phyloP scores from a whole-genome alignment of 2,329 filamentous ascomycete genomes.

The Colletotrichum australisinense region DNA sequence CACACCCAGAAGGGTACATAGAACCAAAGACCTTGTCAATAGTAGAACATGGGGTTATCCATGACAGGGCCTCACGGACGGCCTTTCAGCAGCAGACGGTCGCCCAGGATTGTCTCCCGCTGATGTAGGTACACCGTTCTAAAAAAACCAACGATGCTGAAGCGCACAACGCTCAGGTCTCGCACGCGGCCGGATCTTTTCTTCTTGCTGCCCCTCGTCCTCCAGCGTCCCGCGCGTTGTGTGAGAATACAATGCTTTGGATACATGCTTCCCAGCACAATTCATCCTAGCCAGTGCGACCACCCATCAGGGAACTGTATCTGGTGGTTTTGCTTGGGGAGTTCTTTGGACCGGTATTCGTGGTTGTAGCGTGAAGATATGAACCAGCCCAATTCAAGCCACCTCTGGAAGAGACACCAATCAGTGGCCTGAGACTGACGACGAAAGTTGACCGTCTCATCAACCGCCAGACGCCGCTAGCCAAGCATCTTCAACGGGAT shows the following conservation, averaged over 20 bases:
- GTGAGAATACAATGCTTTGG: neutral
- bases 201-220: neutral
- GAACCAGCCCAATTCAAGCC: conserved; percentile 29
- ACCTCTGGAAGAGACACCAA: conserved; percentile 20
- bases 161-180: conserved; percentile 17
- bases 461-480: conserved; percentile 36
- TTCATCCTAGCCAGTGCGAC: neutral
- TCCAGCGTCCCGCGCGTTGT: neutral
- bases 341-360: neutral
- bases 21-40: conserved; percentile 23
- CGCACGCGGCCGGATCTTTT: neutral
- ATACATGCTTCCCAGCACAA: neutral
- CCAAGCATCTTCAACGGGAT: conserved; percentile 30
- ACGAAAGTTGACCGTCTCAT: conserved; percentile 35
- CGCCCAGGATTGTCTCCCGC: conserved; percentile 1
- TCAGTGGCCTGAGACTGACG: conserved; percentile 36
- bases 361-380: conserved; percentile 26
- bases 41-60: conserved; percentile 10
- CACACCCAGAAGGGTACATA: neutral
- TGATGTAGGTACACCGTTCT: neutral
- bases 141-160: neutral
- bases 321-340: neutral
- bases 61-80: conserved; percentile 2
- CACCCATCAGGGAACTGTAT: neutral
- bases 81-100: neutral